phyloP scores from a whole-genome alignment of 306 rosid genomes.

The Corylus americana region DNA sequence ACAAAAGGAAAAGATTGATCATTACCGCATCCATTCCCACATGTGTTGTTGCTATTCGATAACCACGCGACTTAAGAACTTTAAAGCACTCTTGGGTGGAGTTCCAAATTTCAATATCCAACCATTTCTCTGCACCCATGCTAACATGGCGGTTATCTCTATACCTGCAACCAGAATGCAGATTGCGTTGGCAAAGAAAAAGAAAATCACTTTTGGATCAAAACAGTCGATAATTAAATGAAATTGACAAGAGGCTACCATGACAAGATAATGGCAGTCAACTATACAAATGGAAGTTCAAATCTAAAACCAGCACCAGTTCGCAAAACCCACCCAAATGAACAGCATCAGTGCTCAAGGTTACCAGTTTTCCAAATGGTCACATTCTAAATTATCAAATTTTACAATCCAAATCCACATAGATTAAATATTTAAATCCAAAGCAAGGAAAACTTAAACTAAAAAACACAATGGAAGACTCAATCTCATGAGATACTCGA shows the following conservation, averaged over 20 bases:
- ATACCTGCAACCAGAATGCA: conserved; percentile 54
- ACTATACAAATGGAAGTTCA: background rate
- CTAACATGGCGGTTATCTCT: conserved; percentile 95
- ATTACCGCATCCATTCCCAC: conserved; percentile 77
- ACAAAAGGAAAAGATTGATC: conserved; percentile 10
- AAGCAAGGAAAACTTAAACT: background rate
- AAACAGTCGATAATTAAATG: background rate
- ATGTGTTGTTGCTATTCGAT: conserved; percentile 88
- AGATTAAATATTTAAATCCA: background rate
- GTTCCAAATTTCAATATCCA: conserved; percentile 96
- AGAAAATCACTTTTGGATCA: conserved; percentile 5
- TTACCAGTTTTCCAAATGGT: background rate
- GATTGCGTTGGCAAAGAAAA: conserved; percentile 1
- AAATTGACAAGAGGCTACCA: background rate
- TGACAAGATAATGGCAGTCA: background rate
- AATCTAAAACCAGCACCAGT: background rate
- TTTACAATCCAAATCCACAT: background rate
- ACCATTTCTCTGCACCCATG: conserved; percentile 99
- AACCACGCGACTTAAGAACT: conserved; percentile 73
- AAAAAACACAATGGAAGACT: background rate
- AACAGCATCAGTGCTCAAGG: background rate
- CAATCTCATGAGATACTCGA: background rate
- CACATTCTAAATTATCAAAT: background rate
- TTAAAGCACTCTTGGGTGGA: conserved; percentile 69
- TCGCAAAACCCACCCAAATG: background rate